A percentile compares a stretch with the other conserved stretches of the same genome.
phyloP scores from a whole-genome alignment of 108 stramenopile genomes.

The Pseudonitzschia multiseries region DNA sequence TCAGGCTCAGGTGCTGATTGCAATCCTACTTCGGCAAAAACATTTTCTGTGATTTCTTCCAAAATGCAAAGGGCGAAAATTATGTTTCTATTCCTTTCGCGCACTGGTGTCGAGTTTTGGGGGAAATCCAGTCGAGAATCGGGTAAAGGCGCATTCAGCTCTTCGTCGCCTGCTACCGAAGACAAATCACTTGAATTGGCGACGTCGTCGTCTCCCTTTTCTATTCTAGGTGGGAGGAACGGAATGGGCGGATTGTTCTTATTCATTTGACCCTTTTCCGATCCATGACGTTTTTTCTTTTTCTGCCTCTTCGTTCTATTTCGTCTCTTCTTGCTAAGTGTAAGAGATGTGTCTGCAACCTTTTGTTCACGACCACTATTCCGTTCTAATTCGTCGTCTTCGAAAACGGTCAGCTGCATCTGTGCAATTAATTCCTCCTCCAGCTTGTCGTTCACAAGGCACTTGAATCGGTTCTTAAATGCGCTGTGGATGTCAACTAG shows the following conservation, averaged over 20 bases:
- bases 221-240: background rate
- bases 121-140: slow-evolving; percentile 27
- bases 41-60: slow-evolving; percentile 50
- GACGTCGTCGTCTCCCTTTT: background rate
- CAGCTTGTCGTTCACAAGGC: slow-evolving; percentile 10
- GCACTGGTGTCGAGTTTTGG: slow-evolving; percentile 25
- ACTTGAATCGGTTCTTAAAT: background rate
- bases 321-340: slow-evolving; percentile 1
- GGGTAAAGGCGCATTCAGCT: background rate
- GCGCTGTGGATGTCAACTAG: slow-evolving; percentile 25
- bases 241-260: background rate
- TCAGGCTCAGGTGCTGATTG: slow-evolving; percentile 16
- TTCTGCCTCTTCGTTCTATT: slow-evolving; percentile 23
- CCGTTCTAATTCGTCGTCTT: slow-evolving; percentile 10
- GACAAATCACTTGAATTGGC: background rate
- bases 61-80: slow-evolving; percentile 49
- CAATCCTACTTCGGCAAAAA: slow-evolving; percentile 56
- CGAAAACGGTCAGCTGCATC: slow-evolving; percentile 34
- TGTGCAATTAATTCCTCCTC: slow-evolving; percentile 38
- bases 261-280: slow-evolving; percentile 21
- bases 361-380: background rate
- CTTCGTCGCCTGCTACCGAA: background rate
- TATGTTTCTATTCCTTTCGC: slow-evolving; percentile 48
- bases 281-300: slow-evolving; percentile 33
- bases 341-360: slow-evolving; percentile 17